A percentile compares a stretch with the other conserved stretches of the same genome.
Evolutionary conservation across 192 early-diverging fungal species (phyloP).

Genomic region (Rhizophagus prolifer): DNA sequence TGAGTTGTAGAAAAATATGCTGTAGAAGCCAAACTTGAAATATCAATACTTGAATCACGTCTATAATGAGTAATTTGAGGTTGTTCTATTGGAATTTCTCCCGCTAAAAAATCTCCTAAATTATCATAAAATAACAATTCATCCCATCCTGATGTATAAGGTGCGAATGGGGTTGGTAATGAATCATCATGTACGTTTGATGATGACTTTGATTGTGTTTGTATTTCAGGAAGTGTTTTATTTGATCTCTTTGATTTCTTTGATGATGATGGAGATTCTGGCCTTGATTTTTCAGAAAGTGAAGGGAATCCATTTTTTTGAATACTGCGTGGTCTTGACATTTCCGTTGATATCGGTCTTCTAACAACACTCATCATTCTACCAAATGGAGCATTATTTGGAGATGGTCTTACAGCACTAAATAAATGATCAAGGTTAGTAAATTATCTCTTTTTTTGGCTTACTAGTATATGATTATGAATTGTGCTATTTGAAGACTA

Average conservation of each 20-base stretch:
- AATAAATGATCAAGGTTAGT: neutral
- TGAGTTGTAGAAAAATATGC: neutral
- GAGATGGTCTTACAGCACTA: neutral
- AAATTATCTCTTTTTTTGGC: too few species aligned
- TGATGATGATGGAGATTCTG: too few species aligned
- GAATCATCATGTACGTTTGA: neutral
- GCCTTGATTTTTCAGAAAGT: neutral
- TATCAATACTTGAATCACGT: neutral
- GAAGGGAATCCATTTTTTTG: neutral
- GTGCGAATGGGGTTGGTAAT: neutral
- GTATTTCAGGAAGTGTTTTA: neutral
- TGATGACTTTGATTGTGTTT: neutral
- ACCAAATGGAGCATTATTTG: neutral
- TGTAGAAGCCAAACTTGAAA: neutral
- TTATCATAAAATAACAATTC: neutral
- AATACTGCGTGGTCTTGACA: neutral
- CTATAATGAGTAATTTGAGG: neutral
- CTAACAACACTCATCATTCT: neutral
- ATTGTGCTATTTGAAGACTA: constrained; percentile 1
- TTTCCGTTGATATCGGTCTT: neutral
- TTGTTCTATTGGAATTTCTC: neutral
- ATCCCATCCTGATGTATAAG: neutral
- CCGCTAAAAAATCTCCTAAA: neutral
- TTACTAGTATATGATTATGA: constrained; percentile 11
- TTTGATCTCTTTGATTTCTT: neutral